A percentile compares a stretch with the other conserved stretches of the same genome.
Conservation (phyloP, 306 rosid species). For the Quercus agrifolia region DNA sequence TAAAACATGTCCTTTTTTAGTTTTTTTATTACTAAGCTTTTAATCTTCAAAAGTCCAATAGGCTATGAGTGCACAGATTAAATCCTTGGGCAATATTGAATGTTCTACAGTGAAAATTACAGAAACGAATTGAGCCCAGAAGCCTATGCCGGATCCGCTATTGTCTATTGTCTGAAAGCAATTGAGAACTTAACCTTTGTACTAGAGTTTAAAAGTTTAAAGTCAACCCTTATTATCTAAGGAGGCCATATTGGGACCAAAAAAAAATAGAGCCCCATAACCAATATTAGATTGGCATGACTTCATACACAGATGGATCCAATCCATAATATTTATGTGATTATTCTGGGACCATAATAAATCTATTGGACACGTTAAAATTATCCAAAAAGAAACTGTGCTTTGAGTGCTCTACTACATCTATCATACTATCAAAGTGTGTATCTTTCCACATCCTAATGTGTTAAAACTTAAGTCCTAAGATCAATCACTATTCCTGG, state of each 20-base stretch:
- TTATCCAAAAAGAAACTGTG: no score
- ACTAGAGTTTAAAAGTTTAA: neutral
- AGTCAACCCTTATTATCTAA: neutral
- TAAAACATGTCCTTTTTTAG: no score
- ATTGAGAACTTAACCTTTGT: neutral
- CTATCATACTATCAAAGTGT: no score
- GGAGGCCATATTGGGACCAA: neutral
- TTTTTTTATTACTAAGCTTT: no score
- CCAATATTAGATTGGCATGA: neutral
- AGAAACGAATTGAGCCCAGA: neutral
- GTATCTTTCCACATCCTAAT: no score
- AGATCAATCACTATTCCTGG: neutral
- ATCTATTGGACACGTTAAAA: neutral
- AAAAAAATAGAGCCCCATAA: neutral
- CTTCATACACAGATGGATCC: neutral
- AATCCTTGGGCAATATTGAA: neutral
- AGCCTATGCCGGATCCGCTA: no score
- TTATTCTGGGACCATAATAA: neutral
- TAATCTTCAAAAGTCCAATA: no score
- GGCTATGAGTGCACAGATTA: no score
- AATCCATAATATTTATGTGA: neutral
- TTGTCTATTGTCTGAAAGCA: neutral
- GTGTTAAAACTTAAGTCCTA: neutral
- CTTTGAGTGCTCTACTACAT: no score
- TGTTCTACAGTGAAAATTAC: neutral